Base-by-base conservation (phyloP, 2,329 filamentous ascomycete species). In the Ceratocystis variospora region DNA sequence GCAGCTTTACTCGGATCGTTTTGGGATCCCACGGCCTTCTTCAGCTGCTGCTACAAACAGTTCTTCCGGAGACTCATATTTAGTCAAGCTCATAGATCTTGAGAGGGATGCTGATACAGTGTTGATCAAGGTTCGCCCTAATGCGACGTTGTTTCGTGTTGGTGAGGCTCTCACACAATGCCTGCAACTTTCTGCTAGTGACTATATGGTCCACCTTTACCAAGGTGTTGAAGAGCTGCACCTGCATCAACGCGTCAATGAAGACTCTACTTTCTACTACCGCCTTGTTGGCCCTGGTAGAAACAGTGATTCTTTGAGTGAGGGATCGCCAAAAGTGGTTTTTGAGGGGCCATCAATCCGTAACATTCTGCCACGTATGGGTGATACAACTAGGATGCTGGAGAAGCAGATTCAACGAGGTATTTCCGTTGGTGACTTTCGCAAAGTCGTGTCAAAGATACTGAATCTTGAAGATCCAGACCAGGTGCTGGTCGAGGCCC, bases 11-110 rank as follows among this genome's bases (percentile, higher is more conserved):
- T 31, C 17, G 3, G 55, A 59, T 8, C 55, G 55, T n/a, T 37
- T 59, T 10, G 33, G 17, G n/a, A 65, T 66, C n/a, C 50, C 61
- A 12, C 59, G 67, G 15, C 67, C 67, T 17, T 33, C 37, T 10
- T 68, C 67, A 8, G 67, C 67, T 4, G 67, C 67, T 17, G 67
- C 67, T 12, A 68, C 67, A 1, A 66, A 65, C 19, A 68, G 67
- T 46, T 68, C 67, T 4, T 45, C 64, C 28, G 61, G 67, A 37
- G 67, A 68, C 15, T n/a, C 22, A 5, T 61, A 66, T 28, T 19
- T 50, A 6, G 25, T 66, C n/a, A 63, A 25, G 19, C 59, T 68
- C 19, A 46, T 45, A 10, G 64, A 68, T 28, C 61, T 68, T 22
- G 67, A 68, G 19, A 48, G 61, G 8, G 41, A 64, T 6, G n/a